A percentile compares a stretch with the other conserved stretches of the same genome.
phyloP scores from a whole-genome alignment of 169 alveolate species.

The Eimeria necatrix region DNA sequence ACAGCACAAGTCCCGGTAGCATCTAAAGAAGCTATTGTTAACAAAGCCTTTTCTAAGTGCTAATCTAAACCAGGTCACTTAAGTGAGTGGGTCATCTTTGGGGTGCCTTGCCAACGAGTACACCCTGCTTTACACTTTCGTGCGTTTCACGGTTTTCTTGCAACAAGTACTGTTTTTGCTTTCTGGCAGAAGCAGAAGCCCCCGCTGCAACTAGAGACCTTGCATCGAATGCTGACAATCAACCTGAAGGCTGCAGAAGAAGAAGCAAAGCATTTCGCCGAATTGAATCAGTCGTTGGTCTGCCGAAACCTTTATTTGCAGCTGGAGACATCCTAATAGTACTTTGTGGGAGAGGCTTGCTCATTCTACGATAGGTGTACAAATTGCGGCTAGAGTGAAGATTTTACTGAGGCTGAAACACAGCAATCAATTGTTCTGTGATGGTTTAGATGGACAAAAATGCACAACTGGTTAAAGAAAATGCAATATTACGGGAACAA shows the following conservation, averaged over 20 bases:
- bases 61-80: no score
- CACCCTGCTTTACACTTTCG: not conserved
- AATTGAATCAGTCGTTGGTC: slow-evolving; percentile 25
- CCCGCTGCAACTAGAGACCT: slow-evolving; percentile 58
- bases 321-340: not conserved
- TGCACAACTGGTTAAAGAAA: slow-evolving; percentile 35
- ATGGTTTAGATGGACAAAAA: slow-evolving; percentile 28
- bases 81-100: no score
- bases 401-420: not conserved
- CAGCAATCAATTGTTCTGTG: not conserved
- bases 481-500: slow-evolving; percentile 39
- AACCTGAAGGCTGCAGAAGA: slow-evolving; percentile 67
- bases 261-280: slow-evolving; percentile 60
- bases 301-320: not conserved
- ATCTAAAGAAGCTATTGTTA: no score
- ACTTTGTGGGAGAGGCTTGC: not conserved
- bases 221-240: slow-evolving; percentile 64
- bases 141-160: not conserved
- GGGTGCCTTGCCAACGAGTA: not conserved
- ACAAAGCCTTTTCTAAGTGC: no score
- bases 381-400: not conserved
- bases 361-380: no score
- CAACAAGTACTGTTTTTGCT: not conserved
- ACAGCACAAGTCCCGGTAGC: no score
- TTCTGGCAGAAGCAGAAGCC: slow-evolving; percentile 52